These are phyloP conservation scores for Prototheca cutis DNA, from an alignment of 163 green algal genomes.

Conservation along the genomic window DNA sequence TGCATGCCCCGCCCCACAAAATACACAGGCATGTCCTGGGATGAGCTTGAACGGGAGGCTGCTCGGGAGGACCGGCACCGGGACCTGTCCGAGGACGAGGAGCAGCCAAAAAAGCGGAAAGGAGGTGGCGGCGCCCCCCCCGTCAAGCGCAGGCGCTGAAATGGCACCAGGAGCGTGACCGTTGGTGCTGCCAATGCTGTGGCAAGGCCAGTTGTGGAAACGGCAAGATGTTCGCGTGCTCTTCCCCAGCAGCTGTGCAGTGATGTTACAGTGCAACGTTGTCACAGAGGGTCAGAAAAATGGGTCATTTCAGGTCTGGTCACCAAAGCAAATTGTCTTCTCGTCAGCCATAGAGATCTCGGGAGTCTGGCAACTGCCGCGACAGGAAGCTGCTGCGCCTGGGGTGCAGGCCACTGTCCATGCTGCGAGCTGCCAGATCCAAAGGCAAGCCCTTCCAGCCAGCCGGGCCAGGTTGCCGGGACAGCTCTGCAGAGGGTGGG, in stretches of 20 bases:
- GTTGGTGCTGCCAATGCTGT: no score
- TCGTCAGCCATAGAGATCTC: not conserved
- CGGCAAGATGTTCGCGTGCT: no score
- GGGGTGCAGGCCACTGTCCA: not conserved
- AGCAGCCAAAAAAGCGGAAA: slow-evolving; percentile 14
- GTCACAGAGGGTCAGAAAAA: no score
- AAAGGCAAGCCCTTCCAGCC: no score
- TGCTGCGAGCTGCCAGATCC: no score
- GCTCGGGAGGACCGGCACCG: slow-evolving; percentile 28
- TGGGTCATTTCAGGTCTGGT: not conserved
- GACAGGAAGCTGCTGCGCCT: not conserved
- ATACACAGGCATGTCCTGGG: slow-evolving; percentile 60
- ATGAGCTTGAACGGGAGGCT: slow-evolving; percentile 74
- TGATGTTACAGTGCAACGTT: no score
- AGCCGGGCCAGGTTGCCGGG: not conserved
- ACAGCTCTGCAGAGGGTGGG: no score
- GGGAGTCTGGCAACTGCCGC: not conserved
- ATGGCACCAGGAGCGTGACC: no score
- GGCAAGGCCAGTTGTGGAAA: no score
- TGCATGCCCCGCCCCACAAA: no score
- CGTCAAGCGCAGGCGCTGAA: slow-evolving; percentile 1
- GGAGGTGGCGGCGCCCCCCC: not conserved
- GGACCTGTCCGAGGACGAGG: slow-evolving; percentile 29
- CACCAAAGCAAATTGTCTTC: not conserved
- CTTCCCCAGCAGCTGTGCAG: no score